phyloP scores from a whole-genome alignment of 345 rosid genomes.

The Brassica rapa region DNA sequence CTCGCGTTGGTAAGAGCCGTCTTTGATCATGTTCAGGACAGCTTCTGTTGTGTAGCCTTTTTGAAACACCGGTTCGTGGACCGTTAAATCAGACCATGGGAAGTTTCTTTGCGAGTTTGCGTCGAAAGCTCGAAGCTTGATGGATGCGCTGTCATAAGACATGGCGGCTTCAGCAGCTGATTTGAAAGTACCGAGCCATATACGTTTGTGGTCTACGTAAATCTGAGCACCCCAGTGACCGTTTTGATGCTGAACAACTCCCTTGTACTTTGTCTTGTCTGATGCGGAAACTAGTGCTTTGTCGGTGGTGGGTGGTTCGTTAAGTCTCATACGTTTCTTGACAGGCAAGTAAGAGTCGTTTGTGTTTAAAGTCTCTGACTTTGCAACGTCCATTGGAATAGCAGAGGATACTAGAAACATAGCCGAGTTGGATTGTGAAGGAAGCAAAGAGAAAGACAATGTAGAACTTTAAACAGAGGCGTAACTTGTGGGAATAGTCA shows the following conservation, averaged over 20 bases:
- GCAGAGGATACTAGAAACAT: not conserved
- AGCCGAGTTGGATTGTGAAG: not conserved
- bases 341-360: not conserved
- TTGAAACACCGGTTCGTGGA: slow-evolving; percentile 55
- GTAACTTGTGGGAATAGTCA: not conserved
- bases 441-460: not conserved
- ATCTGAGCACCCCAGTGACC: slow-evolving; percentile 75
- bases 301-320: not conserved
- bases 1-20: slow-evolving; percentile 59
- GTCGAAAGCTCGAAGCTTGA: slow-evolving; percentile 44
- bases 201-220: slow-evolving; percentile 51
- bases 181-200: slow-evolving; percentile 73
- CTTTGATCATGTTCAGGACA: not conserved
- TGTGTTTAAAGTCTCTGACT: not conserved
- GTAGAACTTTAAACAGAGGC: not conserved
- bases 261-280: slow-evolving; percentile 45
- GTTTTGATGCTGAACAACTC: slow-evolving; percentile 54
- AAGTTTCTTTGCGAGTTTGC: slow-evolving; percentile 55
- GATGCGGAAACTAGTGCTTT: not conserved
- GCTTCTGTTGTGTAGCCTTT: slow-evolving; percentile 9
- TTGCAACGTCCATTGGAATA: not conserved
- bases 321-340: not conserved
- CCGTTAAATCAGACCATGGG: slow-evolving; percentile 50
- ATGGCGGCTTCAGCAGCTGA: slow-evolving; percentile 56
- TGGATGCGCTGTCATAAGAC: slow-evolving; percentile 63